Evolutionary conservation across 1,284 basidiomycete genomes (phyloP).

Genomic region (Taiwanofungus camphoratus): DNA sequence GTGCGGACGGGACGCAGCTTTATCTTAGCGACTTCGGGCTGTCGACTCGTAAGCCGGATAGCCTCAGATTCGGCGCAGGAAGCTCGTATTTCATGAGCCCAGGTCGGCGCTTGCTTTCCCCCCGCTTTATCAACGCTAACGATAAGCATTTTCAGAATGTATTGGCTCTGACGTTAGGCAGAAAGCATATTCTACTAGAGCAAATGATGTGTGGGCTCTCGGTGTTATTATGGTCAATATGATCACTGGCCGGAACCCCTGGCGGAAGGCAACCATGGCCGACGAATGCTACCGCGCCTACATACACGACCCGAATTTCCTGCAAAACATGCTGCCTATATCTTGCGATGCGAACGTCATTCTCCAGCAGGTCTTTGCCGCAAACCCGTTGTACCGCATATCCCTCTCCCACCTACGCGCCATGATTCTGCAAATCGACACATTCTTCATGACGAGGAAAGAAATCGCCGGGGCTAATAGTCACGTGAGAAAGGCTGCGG

Average conservation of each 20-base stretch:
- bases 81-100: conserved; percentile 61
- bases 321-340: conserved; percentile 72
- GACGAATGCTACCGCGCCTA: conserved; percentile 66
- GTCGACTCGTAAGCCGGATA: conserved; percentile 45
- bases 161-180: conserved; percentile 14
- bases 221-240: conserved; percentile 51
- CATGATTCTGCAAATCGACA: conserved; percentile 14
- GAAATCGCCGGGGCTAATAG: conserved; percentile 11
- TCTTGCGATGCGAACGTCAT: conserved; percentile 52
- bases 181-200: conserved; percentile 18
- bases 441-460: conserved; percentile 23
- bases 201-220: conserved; percentile 28
- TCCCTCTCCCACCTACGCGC: conserved; percentile 54
- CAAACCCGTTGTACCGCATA: conserved; percentile 45
- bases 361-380: conserved; percentile 54
- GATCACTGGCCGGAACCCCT: conserved; percentile 87
- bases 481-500: background rate
- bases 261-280: conserved; percentile 68
- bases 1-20: conserved; percentile 38
- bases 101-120: conserved; percentile 19
- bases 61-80: conserved; percentile 47
- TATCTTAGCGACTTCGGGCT: conserved; percentile 67
- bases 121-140: background rate
- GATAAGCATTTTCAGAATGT: conserved; percentile 19
- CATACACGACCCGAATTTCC: conserved; percentile 51